Percentiles rank a stretch among this genome's conserved stretches.
phyloP scores from a whole-genome alignment of 192 early-diverging fungal species.

The Backusella tuberculispora region DNA sequence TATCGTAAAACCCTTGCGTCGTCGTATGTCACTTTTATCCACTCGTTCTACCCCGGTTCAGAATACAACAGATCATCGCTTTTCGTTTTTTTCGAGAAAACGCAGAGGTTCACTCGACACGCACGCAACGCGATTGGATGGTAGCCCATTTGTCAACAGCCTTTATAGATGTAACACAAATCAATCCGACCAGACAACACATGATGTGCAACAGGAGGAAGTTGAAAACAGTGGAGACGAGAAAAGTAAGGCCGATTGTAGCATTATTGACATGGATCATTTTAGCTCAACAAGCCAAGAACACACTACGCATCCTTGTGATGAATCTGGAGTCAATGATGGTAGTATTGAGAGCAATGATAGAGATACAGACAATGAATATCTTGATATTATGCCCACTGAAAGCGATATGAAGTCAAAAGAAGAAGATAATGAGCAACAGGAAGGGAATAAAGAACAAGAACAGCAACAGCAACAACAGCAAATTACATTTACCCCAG shows the following conservation, averaged over 20 bases:
- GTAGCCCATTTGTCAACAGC: background rate
- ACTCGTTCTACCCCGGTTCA: conserved; percentile 15
- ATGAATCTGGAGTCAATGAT: background rate
- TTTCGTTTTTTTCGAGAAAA: conserved; percentile 13
- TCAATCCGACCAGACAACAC: conserved; percentile 14
- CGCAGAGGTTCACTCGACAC: conserved; percentile 4
- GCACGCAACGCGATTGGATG: background rate
- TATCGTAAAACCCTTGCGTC: conserved; percentile 1
- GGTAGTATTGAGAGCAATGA: background rate
- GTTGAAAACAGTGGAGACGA: background rate
- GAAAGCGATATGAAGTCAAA: background rate
- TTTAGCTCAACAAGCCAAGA: conserved; percentile 4
- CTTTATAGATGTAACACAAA: conserved; percentile 11
- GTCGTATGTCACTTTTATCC: conserved; percentile 21
- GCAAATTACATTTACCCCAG: conserved; percentile 15
- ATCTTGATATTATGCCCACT: background rate
- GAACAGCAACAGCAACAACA: background rate
- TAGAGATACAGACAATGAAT: background rate
- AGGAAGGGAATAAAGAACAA: background rate
- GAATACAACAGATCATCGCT: background rate
- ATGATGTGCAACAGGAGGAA: conserved; percentile 7
- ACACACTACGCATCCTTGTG: background rate
- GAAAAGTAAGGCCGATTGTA: background rate
- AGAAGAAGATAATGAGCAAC: background rate
- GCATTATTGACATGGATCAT: background rate